Evolutionary conservation across 2,329 filamentous ascomycete genomes (phyloP), one percentile per base, ranked within the genome.

Genomic region (Sporothrix dimorphospora): DNA sequence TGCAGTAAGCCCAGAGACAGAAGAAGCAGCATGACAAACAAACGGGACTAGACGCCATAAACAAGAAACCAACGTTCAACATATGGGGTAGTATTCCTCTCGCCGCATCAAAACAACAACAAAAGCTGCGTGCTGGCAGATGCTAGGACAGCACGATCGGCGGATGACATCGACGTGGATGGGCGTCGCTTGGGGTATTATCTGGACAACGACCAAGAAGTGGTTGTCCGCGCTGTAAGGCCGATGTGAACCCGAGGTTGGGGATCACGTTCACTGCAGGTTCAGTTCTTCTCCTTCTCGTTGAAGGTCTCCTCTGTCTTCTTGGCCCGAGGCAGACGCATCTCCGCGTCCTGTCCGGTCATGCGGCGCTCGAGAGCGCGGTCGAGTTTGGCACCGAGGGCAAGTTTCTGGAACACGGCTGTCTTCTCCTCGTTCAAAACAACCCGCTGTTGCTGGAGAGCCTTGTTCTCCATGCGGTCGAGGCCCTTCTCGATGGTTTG

Each of bases 391-490:
- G 94, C 94, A 65, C 94, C 92, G 69, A 97, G 88, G 49, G 94
- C 94, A 72, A 97, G 87, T 84, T 97, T 97, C 84, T 90, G 91
- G 81, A 97, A 85, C 80, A 92, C 91, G 78, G 93, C 92, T 24
- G 87, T 89, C 86, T 97, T 97, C 81, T 95, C 90, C 75, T 91
- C 89, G 79, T 86, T 92, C 75, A 94, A 89, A 72, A 89, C 86
- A 79, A 94, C 94, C 77, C 94, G 91, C 84, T 98, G 94, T 78
- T 91, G 89, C 77, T 89, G 85, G 38, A 97, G 89, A 66, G 92
- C 92, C 82, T 93, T 94, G 85, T 97, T 96, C 82, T 97, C 93
- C 83, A 98, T 92, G 78, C 94, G 92, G 78, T 94, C 91, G 75
- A 97, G 89, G 73, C 92, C 91, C 74, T 91, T 89, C 77, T 92